Evolutionary conservation across 2,329 filamentous ascomycete species (phyloP).

Genomic region (Verticillium tricorpus): DNA sequence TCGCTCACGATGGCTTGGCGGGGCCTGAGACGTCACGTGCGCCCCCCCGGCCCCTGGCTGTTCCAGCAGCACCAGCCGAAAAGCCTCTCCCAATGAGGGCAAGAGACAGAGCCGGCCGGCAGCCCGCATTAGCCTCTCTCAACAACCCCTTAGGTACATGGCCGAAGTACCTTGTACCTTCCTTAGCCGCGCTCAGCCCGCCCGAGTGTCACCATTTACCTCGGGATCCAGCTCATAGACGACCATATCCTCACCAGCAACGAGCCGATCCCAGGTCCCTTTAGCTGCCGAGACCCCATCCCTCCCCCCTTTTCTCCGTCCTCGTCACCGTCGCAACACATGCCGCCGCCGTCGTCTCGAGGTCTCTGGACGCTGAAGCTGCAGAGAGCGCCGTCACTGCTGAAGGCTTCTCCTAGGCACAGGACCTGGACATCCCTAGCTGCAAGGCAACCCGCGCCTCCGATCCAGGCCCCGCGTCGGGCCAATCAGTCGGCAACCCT

Average conservation of each 20-base stretch:
- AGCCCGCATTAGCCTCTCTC: too few species aligned
- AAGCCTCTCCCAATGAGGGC: neutral
- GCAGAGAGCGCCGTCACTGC: neutral
- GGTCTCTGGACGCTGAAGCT: constrained; percentile 1
- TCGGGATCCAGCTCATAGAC: neutral
- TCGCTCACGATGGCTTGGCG: too few species aligned
- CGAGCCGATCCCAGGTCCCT: neutral
- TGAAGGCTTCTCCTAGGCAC: neutral
- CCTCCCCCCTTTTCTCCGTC: neutral
- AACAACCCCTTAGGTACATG: too few species aligned
- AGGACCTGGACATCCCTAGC: neutral
- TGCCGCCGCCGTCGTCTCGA: neutral
- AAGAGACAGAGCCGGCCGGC: too few species aligned
- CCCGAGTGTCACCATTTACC: neutral
- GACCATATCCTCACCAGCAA: neutral
- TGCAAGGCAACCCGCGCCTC: neutral
- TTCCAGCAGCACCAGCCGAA: neutral
- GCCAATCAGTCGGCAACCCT: constrained; percentile 25
- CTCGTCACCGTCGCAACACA: neutral
- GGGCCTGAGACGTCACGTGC: too few species aligned
- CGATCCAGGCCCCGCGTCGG: constrained; percentile 14
- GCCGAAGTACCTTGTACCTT: too few species aligned
- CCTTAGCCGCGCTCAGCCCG: neutral
- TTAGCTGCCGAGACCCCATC: neutral
- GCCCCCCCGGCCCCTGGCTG: neutral